Base-by-base conservation (phyloP, 495 filamentous ascomycete genomes). In the Penicillium desertorum region DNA sequence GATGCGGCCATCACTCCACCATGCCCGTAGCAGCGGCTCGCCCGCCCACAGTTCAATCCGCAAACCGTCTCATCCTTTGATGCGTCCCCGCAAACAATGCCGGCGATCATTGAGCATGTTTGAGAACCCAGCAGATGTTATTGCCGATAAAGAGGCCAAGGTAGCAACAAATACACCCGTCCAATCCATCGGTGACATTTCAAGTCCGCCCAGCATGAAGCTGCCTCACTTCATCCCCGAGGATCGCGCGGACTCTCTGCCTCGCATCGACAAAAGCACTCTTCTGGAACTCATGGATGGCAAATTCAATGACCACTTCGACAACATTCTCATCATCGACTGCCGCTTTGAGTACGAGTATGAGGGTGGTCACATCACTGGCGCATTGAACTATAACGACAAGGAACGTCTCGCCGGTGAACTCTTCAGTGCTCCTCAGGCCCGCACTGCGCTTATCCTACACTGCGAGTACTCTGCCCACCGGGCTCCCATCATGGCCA, bases 311-410 rank as follows among this genome's bases (percentile, higher is more conserved):
- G 79, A 84, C 16, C 63, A 81, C 2, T 98, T 86, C 64, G 85
- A 89, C 50, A 81, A 90, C 57, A 85, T 88, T 59, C 80, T 94
- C 70, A 78, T 99, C 61, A 85, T 99, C 51, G 95, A 99, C 65
- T 99, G 95, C 68, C 89, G 94, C 11, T 99, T 99, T 69, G 95
- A 98, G 73, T 99, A 98, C 70, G 95, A 99, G 73, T 99, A 92
- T 70, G 87, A 96, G 30, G 95, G 95, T 44, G 95, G 95, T 17
- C 95, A 99, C 67, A 96, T 99, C 59, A 81, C 89, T 47, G 88
- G 89, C 0, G 95, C 95, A 32, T 75, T 96, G 65, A 99, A 99
- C 75, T 91, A 88, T 76, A 97, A 96, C 68, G 90, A 96, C 72
- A 98, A 96, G 72, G 93, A 98, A 60, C 71, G 84, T 30, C 77